Evolutionary conservation across 208 protist species (phyloP), one percentile per base, ranked within the genome.

Genomic region (Blastocrithidia nonstop): DNA sequence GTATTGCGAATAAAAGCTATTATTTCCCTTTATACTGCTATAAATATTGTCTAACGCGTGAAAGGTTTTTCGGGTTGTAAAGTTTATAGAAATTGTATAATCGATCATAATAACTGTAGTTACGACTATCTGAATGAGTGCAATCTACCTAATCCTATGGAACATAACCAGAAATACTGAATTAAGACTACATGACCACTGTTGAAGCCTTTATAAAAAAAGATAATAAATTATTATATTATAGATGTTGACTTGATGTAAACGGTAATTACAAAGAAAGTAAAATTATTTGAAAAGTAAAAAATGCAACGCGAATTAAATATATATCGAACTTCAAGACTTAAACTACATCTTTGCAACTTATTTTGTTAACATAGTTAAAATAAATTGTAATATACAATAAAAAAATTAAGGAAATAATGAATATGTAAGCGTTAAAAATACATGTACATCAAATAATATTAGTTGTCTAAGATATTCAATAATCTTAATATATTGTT

Each of bases 171-270:
- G n/a, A 13, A 22, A 15, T 6, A 42, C 9, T n/a, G 13, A 24
- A 42, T 36, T 42, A 13, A 1, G 9, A 42, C 28, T 42, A 22
- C 13, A 13, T 13, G 15, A 16, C 28, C 57, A 88, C 96, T 0
- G 76, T 75, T 28, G 94, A 97, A 28, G 80, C 86, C 0, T 97
- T 97, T 71, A 57, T 96, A 29, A 86, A 70, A 28, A 78, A 86
- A 4, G 68, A 66, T 9, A 83, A 76, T 50, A 77, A 42, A 9
- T 66, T 57, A 5, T 21, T 79, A 32, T 11, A 42, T 4, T 42
- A 16, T 1, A 57, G 40, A 20, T 53, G 4, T 4, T 33, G 29
- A 53, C 17, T 57, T 57, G 15, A n/a, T 31, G 21, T 45, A 61
- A 28, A 51, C 4, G 13, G 13, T 3, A 42, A 29, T 36, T 22